Percentiles rank a stretch among this genome's conserved stretches.
phyloP scores from a whole-genome alignment of 192 early-diverging fungal genomes.

The Phycomyces nitens region DNA sequence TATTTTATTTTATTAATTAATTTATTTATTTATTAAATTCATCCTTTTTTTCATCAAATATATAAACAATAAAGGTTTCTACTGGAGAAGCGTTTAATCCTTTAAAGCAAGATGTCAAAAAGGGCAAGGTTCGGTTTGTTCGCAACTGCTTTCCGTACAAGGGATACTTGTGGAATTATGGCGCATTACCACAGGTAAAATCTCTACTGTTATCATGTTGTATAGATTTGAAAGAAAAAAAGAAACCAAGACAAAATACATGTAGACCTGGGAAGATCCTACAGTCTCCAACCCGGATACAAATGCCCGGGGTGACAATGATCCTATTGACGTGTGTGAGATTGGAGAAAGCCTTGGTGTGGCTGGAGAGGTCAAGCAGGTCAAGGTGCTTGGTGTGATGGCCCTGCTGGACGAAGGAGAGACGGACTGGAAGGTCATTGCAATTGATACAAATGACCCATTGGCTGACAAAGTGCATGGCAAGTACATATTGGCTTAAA shows the following conservation, averaged over 20 bases:
- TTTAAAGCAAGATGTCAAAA: slow-evolving; percentile 98
- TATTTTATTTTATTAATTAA: no score
- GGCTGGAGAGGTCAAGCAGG: slow-evolving; percentile 96
- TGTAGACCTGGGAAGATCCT: slow-evolving; percentile 97
- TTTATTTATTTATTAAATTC: no score
- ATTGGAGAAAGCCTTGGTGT: slow-evolving; percentile 92
- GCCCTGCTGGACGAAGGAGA: slow-evolving; percentile 98
- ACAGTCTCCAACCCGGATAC: slow-evolving; percentile 84
- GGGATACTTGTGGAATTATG: slow-evolving; percentile 99
- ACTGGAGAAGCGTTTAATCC: slow-evolving; percentile 97
- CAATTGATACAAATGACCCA: slow-evolving; percentile 95
- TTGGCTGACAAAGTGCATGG: slow-evolving; percentile 92
- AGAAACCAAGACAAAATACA: no score
- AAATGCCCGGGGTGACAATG: slow-evolving; percentile 93
- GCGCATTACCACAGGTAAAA: slow-evolving; percentile 90
- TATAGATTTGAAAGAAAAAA: no score
- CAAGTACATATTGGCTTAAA: slow-evolving; percentile 5
- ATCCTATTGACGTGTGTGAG: slow-evolving; percentile 97
- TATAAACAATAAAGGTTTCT: slow-evolving; percentile 63
- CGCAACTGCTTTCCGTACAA: slow-evolving; percentile 99
- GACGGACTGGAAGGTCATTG: slow-evolving; percentile 99
- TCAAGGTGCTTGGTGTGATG: slow-evolving; percentile 97
- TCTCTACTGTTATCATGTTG: no score
- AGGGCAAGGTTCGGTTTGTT: slow-evolving; percentile 97
- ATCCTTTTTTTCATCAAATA: no score